Evolutionary conservation across 2,329 filamentous ascomycete genomes (phyloP), one percentile per base, ranked within the genome.

Genomic region (Verticillium longisporum): DNA sequence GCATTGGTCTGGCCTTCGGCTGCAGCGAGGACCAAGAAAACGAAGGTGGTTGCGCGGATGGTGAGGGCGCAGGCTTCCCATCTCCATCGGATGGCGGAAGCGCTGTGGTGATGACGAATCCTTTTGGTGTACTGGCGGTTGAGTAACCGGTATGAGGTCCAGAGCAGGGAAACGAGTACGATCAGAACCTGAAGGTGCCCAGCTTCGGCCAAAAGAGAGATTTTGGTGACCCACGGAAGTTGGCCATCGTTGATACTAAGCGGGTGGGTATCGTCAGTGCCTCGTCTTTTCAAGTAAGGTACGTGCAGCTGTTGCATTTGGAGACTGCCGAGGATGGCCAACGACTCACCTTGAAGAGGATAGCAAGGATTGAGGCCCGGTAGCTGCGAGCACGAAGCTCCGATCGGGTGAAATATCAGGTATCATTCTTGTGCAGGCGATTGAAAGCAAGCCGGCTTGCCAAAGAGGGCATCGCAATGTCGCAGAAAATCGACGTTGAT

Each of bases 1-100:
- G 74, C 71, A 61, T 75, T 75, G 21, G 70, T 67, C 50, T 67
- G 70, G 41, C 72, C 68, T 56, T 70, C 64, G 26, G 69, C 65
- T 37, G 71, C 75, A 36, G 76, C 75, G 45, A 75, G 61, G 34
- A 74, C 66, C 56, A 77, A 68, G 58, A 80, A 76, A 15, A 71
- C 73, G 55, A 80, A 62, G 5, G 78, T 69, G 5, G 74, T 66
- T 18, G 74, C 72, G 26, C 80, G 74, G 32, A 73, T 66, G 9
- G 71, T 64, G 65, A 83, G 80, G 21, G 76, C 76, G 55, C 69
- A 66, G 55, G 80, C 62, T 62, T 83, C 80, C 65, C 77, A 78
- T 0, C 70, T 66, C 69, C 77, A 75, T 57, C 70, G 71, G 55
- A 81, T 72, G 41, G 72, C 69, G 18, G 77, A 75, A 11, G 75